Percentiles rank a stretch among this genome's conserved stretches.
phyloP scores from a whole-genome alignment of 768 basidiomycete genomes.

The Glaciozyma antarctica region DNA sequence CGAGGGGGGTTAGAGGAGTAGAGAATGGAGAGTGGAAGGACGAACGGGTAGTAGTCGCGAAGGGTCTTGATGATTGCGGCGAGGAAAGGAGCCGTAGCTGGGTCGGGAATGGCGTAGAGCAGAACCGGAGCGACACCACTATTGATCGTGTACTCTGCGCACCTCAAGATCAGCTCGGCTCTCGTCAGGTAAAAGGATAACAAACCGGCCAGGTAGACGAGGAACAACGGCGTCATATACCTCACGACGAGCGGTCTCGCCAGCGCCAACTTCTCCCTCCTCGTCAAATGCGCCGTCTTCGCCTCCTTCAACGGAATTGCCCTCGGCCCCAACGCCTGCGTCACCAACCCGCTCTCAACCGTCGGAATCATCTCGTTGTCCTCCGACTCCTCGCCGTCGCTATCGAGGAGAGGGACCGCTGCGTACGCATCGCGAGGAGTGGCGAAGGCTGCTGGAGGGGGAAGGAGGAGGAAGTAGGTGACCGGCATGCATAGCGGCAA shows the following conservation, averaged over 20 bases:
- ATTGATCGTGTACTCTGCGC: constrained; percentile 73
- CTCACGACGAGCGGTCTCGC: constrained; percentile 65
- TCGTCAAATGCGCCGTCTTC: constrained; percentile 45
- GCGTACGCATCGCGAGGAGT: constrained; percentile 43
- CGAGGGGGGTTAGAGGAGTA: background rate
- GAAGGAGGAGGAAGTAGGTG: constrained; percentile 68
- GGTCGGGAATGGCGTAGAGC: constrained; percentile 69
- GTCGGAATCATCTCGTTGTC: background rate
- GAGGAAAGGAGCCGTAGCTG: constrained; percentile 53
- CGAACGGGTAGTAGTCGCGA: constrained; percentile 66
- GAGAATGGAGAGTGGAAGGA: background rate
- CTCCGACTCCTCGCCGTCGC: background rate
- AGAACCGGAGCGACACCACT: constrained; percentile 88
- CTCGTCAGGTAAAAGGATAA: constrained; percentile 8
- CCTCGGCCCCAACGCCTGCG: constrained; percentile 34
- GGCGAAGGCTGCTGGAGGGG: constrained; percentile 37
- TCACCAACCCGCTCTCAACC: constrained; percentile 14
- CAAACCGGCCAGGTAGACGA: constrained; percentile 58
- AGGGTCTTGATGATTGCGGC: constrained; percentile 70
- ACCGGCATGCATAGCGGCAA: constrained; percentile 71
- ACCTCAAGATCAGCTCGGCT: background rate
- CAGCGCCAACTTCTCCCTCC: constrained; percentile 67
- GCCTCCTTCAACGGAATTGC: constrained; percentile 40
- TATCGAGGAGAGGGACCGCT: constrained; percentile 11
- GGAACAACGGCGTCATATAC: constrained; percentile 79